A percentile compares a stretch with the other conserved stretches of the same genome.
Conservation (phyloP, 768 basidiomycete genomes). For the Lepiota brunneoincarnata region DNA sequence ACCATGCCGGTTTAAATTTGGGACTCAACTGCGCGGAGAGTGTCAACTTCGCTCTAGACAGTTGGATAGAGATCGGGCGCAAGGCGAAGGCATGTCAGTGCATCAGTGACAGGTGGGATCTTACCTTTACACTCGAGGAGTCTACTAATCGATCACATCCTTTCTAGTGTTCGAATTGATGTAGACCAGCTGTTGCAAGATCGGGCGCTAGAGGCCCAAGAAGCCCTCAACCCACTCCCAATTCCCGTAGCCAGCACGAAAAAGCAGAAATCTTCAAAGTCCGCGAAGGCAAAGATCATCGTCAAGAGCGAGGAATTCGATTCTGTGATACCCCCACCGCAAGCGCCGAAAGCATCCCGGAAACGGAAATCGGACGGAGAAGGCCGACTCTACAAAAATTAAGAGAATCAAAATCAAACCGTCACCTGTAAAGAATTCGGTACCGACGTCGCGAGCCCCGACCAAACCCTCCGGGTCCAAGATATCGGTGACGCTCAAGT, state of each 20-base stretch:
- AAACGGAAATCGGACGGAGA: conserved; percentile 41
- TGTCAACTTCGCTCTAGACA: conserved; percentile 94
- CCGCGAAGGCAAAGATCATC: conserved; percentile 16
- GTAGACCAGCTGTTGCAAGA: conserved; percentile 82
- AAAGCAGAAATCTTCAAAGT: conserved; percentile 16
- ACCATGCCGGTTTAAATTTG: conserved; percentile 96
- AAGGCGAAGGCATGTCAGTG: conserved; percentile 76
- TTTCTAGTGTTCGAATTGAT: conserved; percentile 82
- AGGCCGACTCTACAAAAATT: conserved; percentile 33
- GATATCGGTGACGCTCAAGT: conserved; percentile 60
- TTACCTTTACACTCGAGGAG: background rate
- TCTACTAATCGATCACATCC: conserved; percentile 1
- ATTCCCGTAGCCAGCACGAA: conserved; percentile 1
- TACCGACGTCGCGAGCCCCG: conserved; percentile 3
- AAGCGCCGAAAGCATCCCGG: conserved; percentile 23
- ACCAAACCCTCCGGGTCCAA: conserved; percentile 24
- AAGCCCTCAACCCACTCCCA: background rate
- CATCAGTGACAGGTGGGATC: conserved; percentile 62
- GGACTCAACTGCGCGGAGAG: conserved; percentile 97
- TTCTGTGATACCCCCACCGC: conserved; percentile 28
- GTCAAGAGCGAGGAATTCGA: conserved; percentile 22
- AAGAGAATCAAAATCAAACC: conserved; percentile 47
- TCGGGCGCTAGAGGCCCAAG: conserved; percentile 45
- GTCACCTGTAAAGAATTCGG: conserved; percentile 25
- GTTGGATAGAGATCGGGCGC: conserved; percentile 88